Evolutionary conservation across 2,329 filamentous ascomycete species (phyloP).

Genomic region (Trematosphaeria pertusa): DNA sequence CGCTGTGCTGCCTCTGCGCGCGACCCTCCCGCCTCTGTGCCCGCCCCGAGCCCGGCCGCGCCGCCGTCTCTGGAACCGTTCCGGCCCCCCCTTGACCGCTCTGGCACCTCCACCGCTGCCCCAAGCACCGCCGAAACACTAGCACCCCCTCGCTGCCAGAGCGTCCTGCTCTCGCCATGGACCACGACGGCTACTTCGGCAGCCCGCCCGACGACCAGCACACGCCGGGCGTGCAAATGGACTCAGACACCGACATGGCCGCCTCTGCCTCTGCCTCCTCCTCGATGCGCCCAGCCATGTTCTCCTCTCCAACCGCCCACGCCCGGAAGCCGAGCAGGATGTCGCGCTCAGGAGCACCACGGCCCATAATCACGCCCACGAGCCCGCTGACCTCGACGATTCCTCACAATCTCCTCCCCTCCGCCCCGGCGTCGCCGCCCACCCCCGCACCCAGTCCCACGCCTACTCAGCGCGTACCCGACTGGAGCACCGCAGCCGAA

Average conservation of each 20-base stretch:
- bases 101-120: constrained; percentile 9
- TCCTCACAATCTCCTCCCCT: constrained; percentile 67
- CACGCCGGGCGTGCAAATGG: constrained; percentile 28
- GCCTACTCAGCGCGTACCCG: constrained; percentile 67
- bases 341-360: constrained; percentile 51
- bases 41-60: constrained; percentile 7
- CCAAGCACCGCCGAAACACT: constrained; percentile 30
- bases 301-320: constrained; percentile 44
- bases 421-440: constrained; percentile 69
- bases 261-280: constrained; percentile 42
- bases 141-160: constrained; percentile 20
- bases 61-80: constrained; percentile 14
- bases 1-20: constrained; percentile 15
- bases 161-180: constrained; percentile 28
- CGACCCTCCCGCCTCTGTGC: constrained; percentile 8
- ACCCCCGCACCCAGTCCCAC: constrained; percentile 73
- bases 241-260: constrained; percentile 47
- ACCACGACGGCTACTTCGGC: constrained; percentile 43
- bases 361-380: constrained; percentile 58
- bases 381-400: constrained; percentile 59
- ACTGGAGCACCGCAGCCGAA: constrained; percentile 79
- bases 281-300: constrained; percentile 39
- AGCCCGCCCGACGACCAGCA: constrained; percentile 27
- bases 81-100: constrained; percentile 11
- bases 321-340: constrained; percentile 49